Percentiles rank a stretch among this genome's conserved stretches.
phyloP scores from a whole-genome alignment of 2,329 filamentous ascomycete genomes.

The Penicillium sp. region DNA sequence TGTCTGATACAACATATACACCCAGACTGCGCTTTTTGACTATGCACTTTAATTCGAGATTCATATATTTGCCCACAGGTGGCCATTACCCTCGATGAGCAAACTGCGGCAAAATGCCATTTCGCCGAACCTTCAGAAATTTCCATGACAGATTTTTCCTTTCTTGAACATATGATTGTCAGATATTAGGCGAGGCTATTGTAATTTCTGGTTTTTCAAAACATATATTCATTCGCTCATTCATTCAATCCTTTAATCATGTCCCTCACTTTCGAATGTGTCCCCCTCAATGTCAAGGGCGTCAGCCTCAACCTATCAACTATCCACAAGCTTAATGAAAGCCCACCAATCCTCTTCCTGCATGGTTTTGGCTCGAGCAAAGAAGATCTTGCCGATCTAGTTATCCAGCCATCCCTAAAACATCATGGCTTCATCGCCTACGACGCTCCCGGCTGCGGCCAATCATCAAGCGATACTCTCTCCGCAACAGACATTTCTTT shows the following conservation, averaged over 20 bases:
- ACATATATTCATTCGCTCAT: not conserved
- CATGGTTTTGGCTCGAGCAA: constrained; percentile 31
- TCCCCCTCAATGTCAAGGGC: constrained; percentile 20
- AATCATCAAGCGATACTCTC: constrained; percentile 19
- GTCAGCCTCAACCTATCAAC: constrained; percentile 22
- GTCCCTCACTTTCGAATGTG: constrained; percentile 10
- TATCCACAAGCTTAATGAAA: constrained; percentile 20
- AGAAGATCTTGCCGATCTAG: constrained; percentile 25
- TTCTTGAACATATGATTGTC: not conserved
- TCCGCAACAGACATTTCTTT: constrained; percentile 25
- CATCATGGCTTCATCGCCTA: constrained; percentile 22
- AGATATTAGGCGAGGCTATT: not conserved
- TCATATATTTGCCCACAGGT: not conserved
- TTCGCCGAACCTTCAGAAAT: constrained; percentile 1
- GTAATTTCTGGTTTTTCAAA: not conserved
- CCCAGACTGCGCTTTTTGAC: too few species aligned
- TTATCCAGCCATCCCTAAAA: constrained; percentile 14
- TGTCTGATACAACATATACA: too few species aligned
- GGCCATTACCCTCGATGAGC: constrained; percentile 1
- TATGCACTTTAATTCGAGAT: not conserved
- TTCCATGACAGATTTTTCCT: not conserved
- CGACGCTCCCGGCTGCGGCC: constrained; percentile 27
- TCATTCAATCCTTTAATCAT: not conserved
- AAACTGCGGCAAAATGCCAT: constrained; percentile 5
- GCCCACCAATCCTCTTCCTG: constrained; percentile 23